Percentiles rank a stretch among this genome's conserved stretches.
Evolutionary conservation across 176 grass and related monocot species (phyloP).

Genomic region (Aegilops bicornis): DNA sequence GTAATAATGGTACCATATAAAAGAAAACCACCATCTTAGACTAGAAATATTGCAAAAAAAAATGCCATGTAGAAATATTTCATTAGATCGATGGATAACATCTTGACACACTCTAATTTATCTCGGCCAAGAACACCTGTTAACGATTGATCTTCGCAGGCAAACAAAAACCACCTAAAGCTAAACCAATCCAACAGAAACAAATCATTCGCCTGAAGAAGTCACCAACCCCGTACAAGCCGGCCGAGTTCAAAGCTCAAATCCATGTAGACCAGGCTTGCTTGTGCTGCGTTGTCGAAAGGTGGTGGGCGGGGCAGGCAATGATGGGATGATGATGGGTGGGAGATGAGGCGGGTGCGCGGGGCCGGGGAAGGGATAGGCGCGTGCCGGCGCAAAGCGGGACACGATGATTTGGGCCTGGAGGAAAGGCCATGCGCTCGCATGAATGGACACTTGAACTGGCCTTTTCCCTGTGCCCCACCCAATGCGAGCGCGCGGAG

Average conservation of each 20-base stretch:
- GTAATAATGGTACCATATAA: too few relatives aligned
- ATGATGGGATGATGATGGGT: conserved; percentile 67
- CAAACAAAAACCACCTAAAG: too few relatives aligned
- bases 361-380: conserved; percentile 8
- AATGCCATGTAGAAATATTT: too few relatives aligned
- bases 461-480: neutral
- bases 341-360: conserved; percentile 25
- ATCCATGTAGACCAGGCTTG: neutral
- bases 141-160: too few relatives aligned
- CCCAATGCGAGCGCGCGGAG: conserved; percentile 15
- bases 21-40: too few relatives aligned
- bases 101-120: too few relatives aligned
- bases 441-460: conserved; percentile 50
- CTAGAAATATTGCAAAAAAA: too few relatives aligned
- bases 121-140: too few relatives aligned
- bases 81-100: too few relatives aligned
- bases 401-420: conserved; percentile 52
- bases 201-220: too few relatives aligned
- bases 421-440: conserved; percentile 31
- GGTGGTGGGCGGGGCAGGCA: conserved; percentile 16
- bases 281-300: conserved; percentile 26
- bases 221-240: neutral
- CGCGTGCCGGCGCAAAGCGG: conserved; percentile 52
- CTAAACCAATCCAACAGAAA: too few relatives aligned
- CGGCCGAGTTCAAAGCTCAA: neutral